Conservation (phyloP, 768 basidiomycete species). For the Collybia sordida region DNA sequence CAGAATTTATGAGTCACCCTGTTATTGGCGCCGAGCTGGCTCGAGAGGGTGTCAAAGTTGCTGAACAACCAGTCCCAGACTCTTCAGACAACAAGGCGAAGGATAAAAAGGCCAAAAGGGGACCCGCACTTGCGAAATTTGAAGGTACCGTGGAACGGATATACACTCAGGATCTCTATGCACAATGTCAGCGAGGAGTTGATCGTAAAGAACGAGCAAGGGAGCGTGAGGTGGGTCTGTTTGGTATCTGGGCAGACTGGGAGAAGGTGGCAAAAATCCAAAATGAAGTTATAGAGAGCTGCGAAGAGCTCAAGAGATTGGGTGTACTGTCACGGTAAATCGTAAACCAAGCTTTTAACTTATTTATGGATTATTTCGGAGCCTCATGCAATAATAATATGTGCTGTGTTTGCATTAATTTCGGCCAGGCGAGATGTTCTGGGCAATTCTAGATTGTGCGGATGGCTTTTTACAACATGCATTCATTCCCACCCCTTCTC, state of each 20-base stretch:
- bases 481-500: background rate
- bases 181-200: slow-evolving; percentile 67
- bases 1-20: slow-evolving; percentile 77
- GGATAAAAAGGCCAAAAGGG: slow-evolving; percentile 23
- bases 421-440: background rate
- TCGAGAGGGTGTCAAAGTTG: slow-evolving; percentile 41
- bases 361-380: slow-evolving; percentile 13
- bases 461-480: background rate
- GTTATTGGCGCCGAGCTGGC: slow-evolving; percentile 71
- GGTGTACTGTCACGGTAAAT: slow-evolving; percentile 47
- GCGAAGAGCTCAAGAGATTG: slow-evolving; percentile 71
- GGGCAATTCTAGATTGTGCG: background rate
- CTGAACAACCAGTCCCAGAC: slow-evolving; percentile 24
- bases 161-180: slow-evolving; percentile 70
- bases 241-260: slow-evolving; percentile 93
- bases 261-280: slow-evolving; percentile 79
- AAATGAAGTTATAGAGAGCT: slow-evolving; percentile 67
- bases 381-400: slow-evolving; percentile 11
- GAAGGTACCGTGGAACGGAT: slow-evolving; percentile 75
- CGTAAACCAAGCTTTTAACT: slow-evolving; percentile 12
- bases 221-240: slow-evolving; percentile 80
- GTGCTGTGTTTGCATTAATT: slow-evolving; percentile 1
- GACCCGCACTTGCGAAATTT: slow-evolving; percentile 55
- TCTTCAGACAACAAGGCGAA: slow-evolving; percentile 26
- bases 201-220: slow-evolving; percentile 69